These are phyloP conservation scores for Sporothrix sp. DNA, from an alignment of 2,329 filamentous ascomycete genomes.

Conservation along the genomic window DNA sequence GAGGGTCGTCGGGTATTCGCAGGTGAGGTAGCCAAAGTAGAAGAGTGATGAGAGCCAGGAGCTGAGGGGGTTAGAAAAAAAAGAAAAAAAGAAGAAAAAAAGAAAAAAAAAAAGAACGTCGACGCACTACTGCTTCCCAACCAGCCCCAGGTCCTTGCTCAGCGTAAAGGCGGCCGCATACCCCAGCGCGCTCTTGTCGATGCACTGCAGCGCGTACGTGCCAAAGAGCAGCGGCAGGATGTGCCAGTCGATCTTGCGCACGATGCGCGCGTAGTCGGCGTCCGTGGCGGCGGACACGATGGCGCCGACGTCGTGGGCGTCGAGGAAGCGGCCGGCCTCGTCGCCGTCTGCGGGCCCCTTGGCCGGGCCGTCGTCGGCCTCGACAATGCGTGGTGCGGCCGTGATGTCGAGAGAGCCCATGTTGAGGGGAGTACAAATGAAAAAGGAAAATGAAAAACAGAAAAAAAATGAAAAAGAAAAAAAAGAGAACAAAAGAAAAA, in stretches of 20 bases:
- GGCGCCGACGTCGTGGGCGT: too few species aligned
- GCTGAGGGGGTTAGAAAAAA: too few species aligned
- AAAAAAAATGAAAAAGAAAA: background rate
- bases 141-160: constrained; percentile 18
- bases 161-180: constrained; percentile 22
- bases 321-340: too few species aligned
- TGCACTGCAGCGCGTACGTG: constrained; percentile 11
- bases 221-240: background rate
- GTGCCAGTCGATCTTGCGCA: too few species aligned
- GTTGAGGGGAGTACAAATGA: background rate
- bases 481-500: background rate
- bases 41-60: constrained; percentile 44
- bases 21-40: constrained; percentile 35
- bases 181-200: constrained; percentile 20
- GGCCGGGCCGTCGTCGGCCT: too few species aligned
- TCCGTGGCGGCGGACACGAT: too few species aligned
- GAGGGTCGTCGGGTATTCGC: background rate
- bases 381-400: background rate
- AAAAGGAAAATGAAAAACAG: background rate
- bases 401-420: too few species aligned
- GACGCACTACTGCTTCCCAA: constrained; percentile 48
- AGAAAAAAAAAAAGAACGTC: too few species aligned
- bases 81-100: too few species aligned
- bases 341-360: too few species aligned
- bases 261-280: too few species aligned